Percentiles rank a stretch among this genome's conserved stretches.
phyloP scores from a whole-genome alignment of 2,329 filamentous ascomycete species.

The Gremmenia infestans region DNA sequence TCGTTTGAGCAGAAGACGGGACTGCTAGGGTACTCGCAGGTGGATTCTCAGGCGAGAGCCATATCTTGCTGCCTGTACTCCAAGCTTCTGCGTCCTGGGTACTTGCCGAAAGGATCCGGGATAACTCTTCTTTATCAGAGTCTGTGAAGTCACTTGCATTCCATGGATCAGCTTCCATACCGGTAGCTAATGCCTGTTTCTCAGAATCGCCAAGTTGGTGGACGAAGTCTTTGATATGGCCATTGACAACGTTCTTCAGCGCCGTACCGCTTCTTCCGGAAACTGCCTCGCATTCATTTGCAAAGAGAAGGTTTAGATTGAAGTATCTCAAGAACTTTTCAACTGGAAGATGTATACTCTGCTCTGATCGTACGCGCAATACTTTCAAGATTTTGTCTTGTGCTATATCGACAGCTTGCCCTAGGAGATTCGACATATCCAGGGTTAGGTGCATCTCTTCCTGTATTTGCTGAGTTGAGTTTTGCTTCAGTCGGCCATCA shows the following conservation, averaged over 20 bases:
- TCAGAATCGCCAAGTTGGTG: conserved; percentile 65
- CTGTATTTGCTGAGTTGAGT: conserved; percentile 42
- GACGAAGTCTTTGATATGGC: conserved; percentile 77
- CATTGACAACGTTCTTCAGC: conserved; percentile 74
- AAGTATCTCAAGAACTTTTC: conserved; percentile 76
- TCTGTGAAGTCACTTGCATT: conserved; percentile 70
- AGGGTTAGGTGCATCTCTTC: conserved; percentile 73
- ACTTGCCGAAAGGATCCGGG: conserved; percentile 62
- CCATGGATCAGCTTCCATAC: conserved; percentile 80
- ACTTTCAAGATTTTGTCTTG: conserved; percentile 74
- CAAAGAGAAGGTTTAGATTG: conserved; percentile 74
- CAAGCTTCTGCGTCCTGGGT: conserved; percentile 65
- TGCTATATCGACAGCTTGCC: conserved; percentile 74
- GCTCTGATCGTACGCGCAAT: conserved; percentile 70
- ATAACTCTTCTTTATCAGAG: conserved; percentile 53
- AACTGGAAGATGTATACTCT: conserved; percentile 63
- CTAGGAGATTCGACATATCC: conserved; percentile 72
- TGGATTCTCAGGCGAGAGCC: conserved; percentile 38
- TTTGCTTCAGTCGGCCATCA: conserved; percentile 21
- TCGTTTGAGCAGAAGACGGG: conserved; percentile 4
- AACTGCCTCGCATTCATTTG: conserved; percentile 80
- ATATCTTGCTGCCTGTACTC: conserved; percentile 56
- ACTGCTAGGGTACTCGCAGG: conserved; percentile 19
- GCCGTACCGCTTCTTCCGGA: conserved; percentile 72
- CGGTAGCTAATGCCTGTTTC: conserved; percentile 68